Percentiles rank a stretch among this genome's conserved stretches.
Evolutionary conservation across 2,329 filamentous ascomycete species (phyloP).

Genomic region (Leptographium lundbergii): DNA sequence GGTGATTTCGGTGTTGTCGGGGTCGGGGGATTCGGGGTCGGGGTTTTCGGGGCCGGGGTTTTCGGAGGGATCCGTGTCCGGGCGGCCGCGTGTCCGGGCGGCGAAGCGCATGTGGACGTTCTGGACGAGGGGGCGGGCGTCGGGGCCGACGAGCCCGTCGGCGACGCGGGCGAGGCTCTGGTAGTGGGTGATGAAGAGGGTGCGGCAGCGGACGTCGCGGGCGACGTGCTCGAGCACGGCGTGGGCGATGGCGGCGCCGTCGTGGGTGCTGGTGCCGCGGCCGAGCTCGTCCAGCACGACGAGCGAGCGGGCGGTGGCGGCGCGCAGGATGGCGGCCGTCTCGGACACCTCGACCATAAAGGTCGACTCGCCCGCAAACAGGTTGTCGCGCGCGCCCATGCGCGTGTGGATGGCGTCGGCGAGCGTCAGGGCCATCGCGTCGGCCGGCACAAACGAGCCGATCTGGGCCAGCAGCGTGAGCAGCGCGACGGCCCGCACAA

Average conservation of each 20-base stretch:
- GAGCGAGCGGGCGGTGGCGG: slow-evolving; percentile 71
- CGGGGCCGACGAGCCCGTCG: slow-evolving; percentile 42
- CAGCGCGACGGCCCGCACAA: slow-evolving; percentile 83
- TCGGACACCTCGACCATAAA: slow-evolving; percentile 98
- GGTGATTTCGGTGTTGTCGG: slow-evolving; percentile 59
- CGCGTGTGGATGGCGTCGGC: slow-evolving; percentile 88
- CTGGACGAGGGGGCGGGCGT: slow-evolving; percentile 36
- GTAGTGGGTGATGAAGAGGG: slow-evolving; percentile 96
- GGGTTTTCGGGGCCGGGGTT: not conserved
- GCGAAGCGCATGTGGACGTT: slow-evolving; percentile 95
- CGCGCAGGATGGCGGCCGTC: slow-evolving; percentile 79
- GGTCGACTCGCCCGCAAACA: slow-evolving; percentile 86
- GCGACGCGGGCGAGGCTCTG: slow-evolving; percentile 67
- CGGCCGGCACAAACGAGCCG: slow-evolving; percentile 84
- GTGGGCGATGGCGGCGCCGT: slow-evolving; percentile 90
- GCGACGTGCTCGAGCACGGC: slow-evolving; percentile 81
- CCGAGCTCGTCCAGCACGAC: slow-evolving; percentile 93
- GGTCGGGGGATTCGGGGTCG: slow-evolving; percentile 19
- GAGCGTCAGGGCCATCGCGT: slow-evolving; percentile 60
- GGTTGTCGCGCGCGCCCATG: slow-evolving; percentile 93
- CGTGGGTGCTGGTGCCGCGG: slow-evolving; percentile 85
- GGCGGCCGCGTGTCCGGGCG: not conserved
- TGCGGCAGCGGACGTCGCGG: slow-evolving; percentile 59
- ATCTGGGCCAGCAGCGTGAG: slow-evolving; percentile 91
- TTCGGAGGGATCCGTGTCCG: not conserved